A percentile compares a stretch with the other conserved stretches of the same genome.
These are phyloP conservation scores for Nemania abortiva DNA, from an alignment of 2,329 filamentous ascomycete genomes.

Conservation along the genomic window DNA sequence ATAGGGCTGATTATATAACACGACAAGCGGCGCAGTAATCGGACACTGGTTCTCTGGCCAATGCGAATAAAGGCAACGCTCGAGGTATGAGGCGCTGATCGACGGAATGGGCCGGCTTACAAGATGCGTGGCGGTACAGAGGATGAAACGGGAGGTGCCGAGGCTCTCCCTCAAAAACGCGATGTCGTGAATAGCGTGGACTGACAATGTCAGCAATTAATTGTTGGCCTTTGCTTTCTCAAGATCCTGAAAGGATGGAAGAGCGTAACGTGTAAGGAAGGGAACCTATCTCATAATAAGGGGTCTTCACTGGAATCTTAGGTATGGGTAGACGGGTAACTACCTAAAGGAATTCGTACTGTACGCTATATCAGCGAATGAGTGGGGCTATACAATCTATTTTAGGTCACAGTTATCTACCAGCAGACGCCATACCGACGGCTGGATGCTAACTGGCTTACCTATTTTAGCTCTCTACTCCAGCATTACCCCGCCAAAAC, in stretches of 20 bases:
- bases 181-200: not conserved
- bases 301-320: not conserved
- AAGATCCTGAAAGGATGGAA: not conserved
- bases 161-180: not conserved
- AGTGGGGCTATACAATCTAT: not conserved
- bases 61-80: constrained; percentile 1
- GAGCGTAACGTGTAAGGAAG: not conserved
- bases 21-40: not conserved
- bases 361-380: not conserved
- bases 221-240: not conserved
- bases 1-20: constrained; percentile 12
- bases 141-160: not conserved
- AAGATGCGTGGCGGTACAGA: constrained; percentile 10
- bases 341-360: not conserved
- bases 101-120: constrained; percentile 13
- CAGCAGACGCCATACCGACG: too few relatives aligned
- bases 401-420: not conserved
- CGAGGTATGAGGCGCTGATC: not conserved
- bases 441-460: not conserved
- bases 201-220: not conserved
- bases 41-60: not conserved
- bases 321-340: too few relatives aligned
- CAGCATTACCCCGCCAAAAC: not conserved
- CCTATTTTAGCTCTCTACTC: not conserved
- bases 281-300: not conserved